Evolutionary conservation across 2,329 filamentous ascomycete genomes (phyloP), one percentile per base, ranked within the genome.

Genomic region (Ophiostoma perfectum): DNA sequence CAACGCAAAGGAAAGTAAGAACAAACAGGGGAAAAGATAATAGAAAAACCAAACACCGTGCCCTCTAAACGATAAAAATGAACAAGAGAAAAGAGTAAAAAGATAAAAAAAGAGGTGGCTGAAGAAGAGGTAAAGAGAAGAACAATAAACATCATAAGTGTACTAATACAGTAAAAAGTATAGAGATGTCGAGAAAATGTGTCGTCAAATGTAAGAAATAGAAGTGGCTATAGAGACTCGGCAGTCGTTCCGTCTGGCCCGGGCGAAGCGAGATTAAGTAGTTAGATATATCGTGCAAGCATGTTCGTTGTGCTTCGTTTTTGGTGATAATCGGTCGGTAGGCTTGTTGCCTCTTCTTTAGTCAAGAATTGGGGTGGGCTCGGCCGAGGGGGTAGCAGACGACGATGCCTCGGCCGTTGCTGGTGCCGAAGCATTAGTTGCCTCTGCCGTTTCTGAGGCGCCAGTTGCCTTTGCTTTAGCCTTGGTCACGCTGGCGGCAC

Each of bases 121-220:
- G 27, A 58, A 68, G 4, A n/a, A 66, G 7, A 27, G 45, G 45
- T 16, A 41, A 42, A 62, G 38, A 44, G 8, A 38, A 66, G 6
- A 64, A 41, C 36, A 60, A 36, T 55, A 27, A 62, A 65, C 39
- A 49, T 42, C 64, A 64, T 68, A 38, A 68, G 38, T 42, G 55
- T 68, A 68, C 67, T 66, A 49, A 55, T 68, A 68, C 55, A 68
- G 27, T 47, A 27, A 55, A n/a, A 66, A 44, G 52, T 55, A 64
- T 27, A 52, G 3, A 52, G 3, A 42, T 63, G 60, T 63, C 60
- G 39, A 63, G 42, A 58, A 58, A 55, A 64, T 7, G 64, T 38
- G 47, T 60, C 44, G 18, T 62, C 63, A 64, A 60, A 65, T 47
- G 16, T 44, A 36, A 52, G 52, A 62, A 14, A 42, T n/a, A 66